These are phyloP conservation scores for Nymphaea colorata DNA, from an alignment of 164 flowering plant genomes.

Conservation along the genomic window DNA sequence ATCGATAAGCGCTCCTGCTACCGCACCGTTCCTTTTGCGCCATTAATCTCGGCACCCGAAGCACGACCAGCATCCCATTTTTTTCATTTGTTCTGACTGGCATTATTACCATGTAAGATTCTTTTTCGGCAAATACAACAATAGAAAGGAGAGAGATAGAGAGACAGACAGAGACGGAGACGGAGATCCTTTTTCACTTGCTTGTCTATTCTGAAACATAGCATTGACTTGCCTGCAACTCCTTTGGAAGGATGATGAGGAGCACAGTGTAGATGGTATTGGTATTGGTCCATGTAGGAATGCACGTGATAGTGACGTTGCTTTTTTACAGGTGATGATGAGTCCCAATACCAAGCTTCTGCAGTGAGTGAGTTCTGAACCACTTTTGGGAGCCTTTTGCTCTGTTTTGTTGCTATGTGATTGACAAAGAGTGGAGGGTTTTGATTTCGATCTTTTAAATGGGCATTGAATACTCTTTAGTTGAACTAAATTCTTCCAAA, in stretches of 20 bases:
- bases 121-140: neutral
- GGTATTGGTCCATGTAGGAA: neutral
- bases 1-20: neutral
- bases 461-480: no score
- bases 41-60: neutral
- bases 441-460: neutral
- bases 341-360: neutral
- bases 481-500: no score
- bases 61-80: neutral
- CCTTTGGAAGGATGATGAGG: neutral
- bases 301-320: neutral
- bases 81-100: neutral
- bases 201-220: neutral
- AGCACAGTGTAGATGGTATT: neutral
- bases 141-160: neutral
- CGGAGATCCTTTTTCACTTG: neutral
- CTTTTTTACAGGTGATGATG: neutral
- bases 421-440: neutral
- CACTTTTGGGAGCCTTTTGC: neutral
- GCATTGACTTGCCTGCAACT: neutral
- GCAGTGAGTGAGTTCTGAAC: neutral
- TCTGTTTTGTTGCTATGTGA: neutral
- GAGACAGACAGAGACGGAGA: no score
- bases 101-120: neutral
- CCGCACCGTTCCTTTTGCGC: neutral